Conservation (phyloP, 2,329 filamentous ascomycete species). For the Passalora sequoiae region DNA sequence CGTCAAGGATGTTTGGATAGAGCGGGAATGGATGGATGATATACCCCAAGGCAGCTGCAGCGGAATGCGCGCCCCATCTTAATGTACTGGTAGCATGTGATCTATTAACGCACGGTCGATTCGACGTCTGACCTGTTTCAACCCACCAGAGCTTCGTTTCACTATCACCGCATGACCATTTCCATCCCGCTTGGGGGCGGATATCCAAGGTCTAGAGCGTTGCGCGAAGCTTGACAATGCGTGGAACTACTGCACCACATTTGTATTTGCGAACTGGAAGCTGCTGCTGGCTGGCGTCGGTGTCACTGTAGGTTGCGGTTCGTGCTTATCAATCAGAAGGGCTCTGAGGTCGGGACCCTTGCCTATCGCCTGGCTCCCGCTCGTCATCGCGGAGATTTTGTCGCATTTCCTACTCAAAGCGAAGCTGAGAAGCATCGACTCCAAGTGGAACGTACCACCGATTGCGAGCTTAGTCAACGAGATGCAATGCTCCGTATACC, state of each 20-base stretch:
- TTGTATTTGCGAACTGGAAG: constrained; percentile 4
- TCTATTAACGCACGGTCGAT: constrained; percentile 9
- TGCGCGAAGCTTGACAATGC: not conserved
- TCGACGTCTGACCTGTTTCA: constrained; percentile 5
- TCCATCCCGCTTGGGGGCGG: not conserved
- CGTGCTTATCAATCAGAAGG: not conserved
- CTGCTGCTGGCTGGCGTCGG: not conserved
- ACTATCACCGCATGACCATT: not conserved
- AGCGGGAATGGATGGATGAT: constrained; percentile 12
- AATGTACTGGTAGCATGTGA: constrained; percentile 11
- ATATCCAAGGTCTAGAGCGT: not conserved
- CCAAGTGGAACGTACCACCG: not conserved
- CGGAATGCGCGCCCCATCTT: constrained; percentile 15
- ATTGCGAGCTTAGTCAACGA: not conserved
- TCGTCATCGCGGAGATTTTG: not conserved
- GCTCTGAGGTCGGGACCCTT: not conserved
- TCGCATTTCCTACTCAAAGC: not conserved
- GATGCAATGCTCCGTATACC: no score
- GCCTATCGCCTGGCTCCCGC: not conserved
- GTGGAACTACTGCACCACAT: constrained; percentile 1
- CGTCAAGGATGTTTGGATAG: constrained; percentile 12
- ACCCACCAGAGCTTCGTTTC: constrained; percentile 1
- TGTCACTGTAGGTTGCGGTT: not conserved
- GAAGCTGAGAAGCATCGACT: not conserved
- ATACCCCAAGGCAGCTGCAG: constrained; percentile 21